Percentiles rank a stretch among this genome's conserved stretches.
Evolutionary conservation across 495 filamentous ascomycete species (phyloP).

Genomic region (Aspergillus coremiiformis): DNA sequence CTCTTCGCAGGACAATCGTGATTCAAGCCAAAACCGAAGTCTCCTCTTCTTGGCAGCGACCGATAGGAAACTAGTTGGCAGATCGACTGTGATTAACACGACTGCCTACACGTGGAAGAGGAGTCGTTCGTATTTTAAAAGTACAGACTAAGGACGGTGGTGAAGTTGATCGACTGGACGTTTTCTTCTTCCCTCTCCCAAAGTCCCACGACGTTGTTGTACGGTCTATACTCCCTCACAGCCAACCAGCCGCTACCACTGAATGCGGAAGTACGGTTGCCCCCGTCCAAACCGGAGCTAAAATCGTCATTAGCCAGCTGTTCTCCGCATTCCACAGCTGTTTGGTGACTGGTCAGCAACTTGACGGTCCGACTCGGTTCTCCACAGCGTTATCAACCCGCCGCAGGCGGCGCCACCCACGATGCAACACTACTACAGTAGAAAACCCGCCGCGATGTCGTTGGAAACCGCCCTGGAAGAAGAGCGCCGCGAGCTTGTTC

Average conservation of each 20-base stretch:
- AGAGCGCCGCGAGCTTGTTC: constrained; percentile 18
- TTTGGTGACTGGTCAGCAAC: not conserved
- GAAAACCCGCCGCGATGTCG: not conserved
- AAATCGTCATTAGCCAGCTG: not conserved
- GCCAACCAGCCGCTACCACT: not conserved
- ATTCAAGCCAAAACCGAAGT: not conserved
- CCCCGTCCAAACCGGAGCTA: not conserved
- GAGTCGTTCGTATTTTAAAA: not conserved
- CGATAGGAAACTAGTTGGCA: not conserved
- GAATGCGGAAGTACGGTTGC: not conserved
- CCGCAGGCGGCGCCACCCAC: constrained; percentile 16
- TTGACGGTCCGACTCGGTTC: constrained; percentile 9
- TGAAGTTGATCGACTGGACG: not conserved
- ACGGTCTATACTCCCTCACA: not conserved
- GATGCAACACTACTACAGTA: not conserved
- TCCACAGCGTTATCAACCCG: constrained; percentile 20
- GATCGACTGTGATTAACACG: constrained; percentile 3
- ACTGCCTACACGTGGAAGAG: not conserved
- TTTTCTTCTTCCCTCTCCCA: not conserved
- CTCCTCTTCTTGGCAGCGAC: constrained; percentile 2
- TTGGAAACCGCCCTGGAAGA: constrained; percentile 18
- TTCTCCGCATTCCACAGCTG: constrained; percentile 7
- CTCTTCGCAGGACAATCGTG: not conserved
- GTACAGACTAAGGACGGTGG: not conserved
- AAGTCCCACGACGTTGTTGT: not conserved